Percentiles rank a stretch among this genome's conserved stretches.
Evolutionary conservation across 768 basidiomycete species (phyloP).

Genomic region (Rhodotorula taiwanensis): DNA sequence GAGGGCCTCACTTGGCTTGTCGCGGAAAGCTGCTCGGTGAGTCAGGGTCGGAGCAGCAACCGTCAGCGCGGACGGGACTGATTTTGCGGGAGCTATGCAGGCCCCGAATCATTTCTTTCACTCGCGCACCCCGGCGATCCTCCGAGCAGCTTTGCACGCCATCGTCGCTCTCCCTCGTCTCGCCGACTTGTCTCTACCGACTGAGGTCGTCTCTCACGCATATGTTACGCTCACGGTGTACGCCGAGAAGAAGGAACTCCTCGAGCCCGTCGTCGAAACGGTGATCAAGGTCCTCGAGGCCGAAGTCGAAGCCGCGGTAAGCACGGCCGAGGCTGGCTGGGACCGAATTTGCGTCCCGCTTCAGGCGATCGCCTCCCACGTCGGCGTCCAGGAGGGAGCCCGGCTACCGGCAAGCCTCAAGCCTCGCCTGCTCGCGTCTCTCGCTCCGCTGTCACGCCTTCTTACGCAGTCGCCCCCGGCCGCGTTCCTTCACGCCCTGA

Average conservation of each 20-base stretch:
- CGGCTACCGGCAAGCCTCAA: slow-evolving; percentile 13
- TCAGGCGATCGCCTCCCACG: slow-evolving; percentile 15
- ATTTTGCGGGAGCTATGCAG: no score
- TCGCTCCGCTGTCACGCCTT: slow-evolving; percentile 17
- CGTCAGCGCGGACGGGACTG: no score
- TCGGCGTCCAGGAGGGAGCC: slow-evolving; percentile 18
- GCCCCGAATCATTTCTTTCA: slow-evolving; percentile 36
- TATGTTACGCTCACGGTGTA: slow-evolving; percentile 34
- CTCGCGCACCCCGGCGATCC: slow-evolving; percentile 36
- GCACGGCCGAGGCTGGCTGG: slow-evolving; percentile 5
- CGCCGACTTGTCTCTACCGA: slow-evolving; percentile 9
- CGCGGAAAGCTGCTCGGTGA: slow-evolving; percentile 28
- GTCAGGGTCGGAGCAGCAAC: neutral
- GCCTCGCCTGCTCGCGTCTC: slow-evolving; percentile 26
- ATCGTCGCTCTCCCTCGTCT: slow-evolving; percentile 23
- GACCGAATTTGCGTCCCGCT: slow-evolving; percentile 15
- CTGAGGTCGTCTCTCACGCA: slow-evolving; percentile 31
- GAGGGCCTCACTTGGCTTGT: slow-evolving; percentile 31
- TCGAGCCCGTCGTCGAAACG: slow-evolving; percentile 27
- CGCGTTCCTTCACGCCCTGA: slow-evolving; percentile 11
- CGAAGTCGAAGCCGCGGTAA: neutral
- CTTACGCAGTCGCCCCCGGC: neutral
- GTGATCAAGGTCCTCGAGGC: slow-evolving; percentile 29
- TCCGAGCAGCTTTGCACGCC: slow-evolving; percentile 25
- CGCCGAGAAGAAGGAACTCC: slow-evolving; percentile 20